phyloP scores from a whole-genome alignment of 2,329 filamentous ascomycete species.

The Exserohilum turcica region DNA sequence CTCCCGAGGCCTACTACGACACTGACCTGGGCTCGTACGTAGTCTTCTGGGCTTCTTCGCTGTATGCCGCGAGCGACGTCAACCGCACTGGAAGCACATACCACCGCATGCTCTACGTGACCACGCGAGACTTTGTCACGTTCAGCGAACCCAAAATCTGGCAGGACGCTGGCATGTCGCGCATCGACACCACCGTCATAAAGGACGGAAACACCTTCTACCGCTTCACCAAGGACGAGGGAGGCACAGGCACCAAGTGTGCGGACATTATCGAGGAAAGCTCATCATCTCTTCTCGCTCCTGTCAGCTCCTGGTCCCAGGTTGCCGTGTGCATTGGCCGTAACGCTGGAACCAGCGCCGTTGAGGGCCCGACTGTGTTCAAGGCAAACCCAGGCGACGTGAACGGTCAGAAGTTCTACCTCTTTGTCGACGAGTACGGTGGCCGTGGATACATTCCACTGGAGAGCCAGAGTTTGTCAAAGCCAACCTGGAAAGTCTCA shows the following conservation, averaged over 20 bases:
- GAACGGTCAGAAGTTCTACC: slow-evolving; percentile 60
- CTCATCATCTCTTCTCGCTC: slow-evolving; percentile 51
- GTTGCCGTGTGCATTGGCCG: slow-evolving; percentile 57
- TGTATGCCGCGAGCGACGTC: slow-evolving; percentile 52
- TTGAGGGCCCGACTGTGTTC: slow-evolving; percentile 61
- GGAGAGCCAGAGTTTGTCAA: slow-evolving; percentile 57
- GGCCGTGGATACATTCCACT: slow-evolving; percentile 60
- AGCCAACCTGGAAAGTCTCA: slow-evolving; percentile 57
- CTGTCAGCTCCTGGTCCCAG: slow-evolving; percentile 52
- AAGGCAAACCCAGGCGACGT: slow-evolving; percentile 57
- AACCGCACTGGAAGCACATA: slow-evolving; percentile 53
- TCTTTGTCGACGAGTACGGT: slow-evolving; percentile 61
- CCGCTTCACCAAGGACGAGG: slow-evolving; percentile 63
- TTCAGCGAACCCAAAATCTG: slow-evolving; percentile 56
- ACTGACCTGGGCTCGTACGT: slow-evolving; percentile 50
- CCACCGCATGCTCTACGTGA: slow-evolving; percentile 60
- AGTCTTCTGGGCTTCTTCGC: slow-evolving; percentile 56
- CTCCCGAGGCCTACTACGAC: slow-evolving; percentile 59
- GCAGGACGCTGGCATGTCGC: slow-evolving; percentile 58
- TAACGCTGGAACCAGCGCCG: slow-evolving; percentile 55
- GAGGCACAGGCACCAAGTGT: slow-evolving; percentile 56
- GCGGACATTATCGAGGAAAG: slow-evolving; percentile 61
- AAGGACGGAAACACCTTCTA: slow-evolving; percentile 52
- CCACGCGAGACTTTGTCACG: slow-evolving; percentile 57
- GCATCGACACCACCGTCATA: slow-evolving; percentile 61